A percentile compares a stretch with the other conserved stretches of the same genome.
These are phyloP conservation scores for Cryptococcus sp. DNA, from an alignment of 1,284 basidiomycete species.

Conservation along the genomic window DNA sequence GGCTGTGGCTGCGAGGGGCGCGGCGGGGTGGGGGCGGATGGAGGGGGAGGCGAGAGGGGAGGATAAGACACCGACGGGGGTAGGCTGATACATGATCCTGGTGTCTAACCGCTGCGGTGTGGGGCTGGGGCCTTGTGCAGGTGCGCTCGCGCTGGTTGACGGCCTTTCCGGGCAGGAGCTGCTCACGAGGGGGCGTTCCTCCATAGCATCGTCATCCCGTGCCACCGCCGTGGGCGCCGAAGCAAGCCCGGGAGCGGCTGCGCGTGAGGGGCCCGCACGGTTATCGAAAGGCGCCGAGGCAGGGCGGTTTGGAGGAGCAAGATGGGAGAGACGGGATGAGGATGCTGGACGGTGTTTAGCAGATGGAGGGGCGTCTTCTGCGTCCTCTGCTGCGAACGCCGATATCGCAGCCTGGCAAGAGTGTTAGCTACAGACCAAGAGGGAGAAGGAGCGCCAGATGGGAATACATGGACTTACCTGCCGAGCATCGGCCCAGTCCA, in stretches of 20 bases:
- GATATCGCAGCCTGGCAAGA: slow-evolving; percentile 36
- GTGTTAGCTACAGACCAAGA: neutral
- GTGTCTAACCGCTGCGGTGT: too few species aligned
- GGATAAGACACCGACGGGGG: slow-evolving; percentile 9
- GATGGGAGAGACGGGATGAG: slow-evolving; percentile 1
- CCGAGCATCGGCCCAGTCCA: slow-evolving; percentile 52
- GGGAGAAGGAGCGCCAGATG: neutral
- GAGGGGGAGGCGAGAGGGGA: slow-evolving; percentile 16
- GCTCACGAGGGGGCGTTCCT: neutral
- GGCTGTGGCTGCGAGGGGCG: neutral
- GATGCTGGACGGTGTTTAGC: neutral
- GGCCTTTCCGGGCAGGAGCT: too few species aligned
- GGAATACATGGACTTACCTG: slow-evolving; percentile 44
- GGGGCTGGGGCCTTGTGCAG: too few species aligned
- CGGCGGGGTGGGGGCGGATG: slow-evolving; percentile 1
- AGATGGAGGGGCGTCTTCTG: slow-evolving; percentile 23
- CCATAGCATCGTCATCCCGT: neutral
- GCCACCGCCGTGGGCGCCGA: neutral
- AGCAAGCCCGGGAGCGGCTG: neutral
- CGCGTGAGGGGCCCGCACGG: too few species aligned
- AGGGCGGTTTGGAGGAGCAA: slow-evolving; percentile 12
- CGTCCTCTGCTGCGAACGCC: slow-evolving; percentile 42
- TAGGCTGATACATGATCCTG: slow-evolving; percentile 9
- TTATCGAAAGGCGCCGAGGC: slow-evolving; percentile 20
- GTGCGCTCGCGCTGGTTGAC: too few species aligned